Conservation (phyloP, 2,329 filamentous ascomycete genomes). For the Cucurbitaria berberidis region DNA sequence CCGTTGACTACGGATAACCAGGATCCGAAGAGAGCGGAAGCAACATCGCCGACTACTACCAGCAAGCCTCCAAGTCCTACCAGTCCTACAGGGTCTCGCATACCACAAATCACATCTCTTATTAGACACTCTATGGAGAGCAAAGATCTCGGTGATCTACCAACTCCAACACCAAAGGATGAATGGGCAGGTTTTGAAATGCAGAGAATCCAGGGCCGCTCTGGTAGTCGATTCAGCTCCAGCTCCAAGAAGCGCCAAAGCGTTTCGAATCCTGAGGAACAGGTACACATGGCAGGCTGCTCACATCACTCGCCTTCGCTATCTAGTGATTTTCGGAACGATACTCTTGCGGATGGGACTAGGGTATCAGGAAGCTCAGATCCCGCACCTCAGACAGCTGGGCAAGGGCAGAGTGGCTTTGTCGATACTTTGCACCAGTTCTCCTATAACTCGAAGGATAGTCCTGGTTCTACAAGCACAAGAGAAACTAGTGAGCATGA, state of each 20-base stretch:
- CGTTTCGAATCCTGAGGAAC: background rate
- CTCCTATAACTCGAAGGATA: background rate
- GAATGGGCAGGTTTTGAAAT: background rate
- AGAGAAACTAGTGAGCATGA: background rate
- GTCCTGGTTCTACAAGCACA: background rate
- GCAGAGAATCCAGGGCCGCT: background rate
- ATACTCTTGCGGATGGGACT: background rate
- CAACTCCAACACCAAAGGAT: background rate
- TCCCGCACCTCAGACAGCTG: background rate
- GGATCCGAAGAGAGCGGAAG: background rate
- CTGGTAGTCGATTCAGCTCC: background rate
- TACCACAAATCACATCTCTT: background rate
- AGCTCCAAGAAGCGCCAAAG: background rate
- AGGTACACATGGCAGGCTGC: background rate
- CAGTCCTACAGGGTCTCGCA: background rate
- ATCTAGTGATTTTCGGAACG: background rate
- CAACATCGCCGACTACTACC: background rate
- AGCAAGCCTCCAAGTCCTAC: background rate
- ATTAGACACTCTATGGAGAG: background rate
- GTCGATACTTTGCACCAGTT: background rate
- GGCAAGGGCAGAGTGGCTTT: background rate
- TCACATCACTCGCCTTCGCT: background rate
- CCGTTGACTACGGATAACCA: too few species aligned
- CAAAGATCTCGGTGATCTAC: background rate
- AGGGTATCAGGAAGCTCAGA: background rate